These are phyloP conservation scores for Scheffersomyces insectosa DNA, from an alignment of 1,139 yeast genomes.

Conservation along the genomic window DNA sequence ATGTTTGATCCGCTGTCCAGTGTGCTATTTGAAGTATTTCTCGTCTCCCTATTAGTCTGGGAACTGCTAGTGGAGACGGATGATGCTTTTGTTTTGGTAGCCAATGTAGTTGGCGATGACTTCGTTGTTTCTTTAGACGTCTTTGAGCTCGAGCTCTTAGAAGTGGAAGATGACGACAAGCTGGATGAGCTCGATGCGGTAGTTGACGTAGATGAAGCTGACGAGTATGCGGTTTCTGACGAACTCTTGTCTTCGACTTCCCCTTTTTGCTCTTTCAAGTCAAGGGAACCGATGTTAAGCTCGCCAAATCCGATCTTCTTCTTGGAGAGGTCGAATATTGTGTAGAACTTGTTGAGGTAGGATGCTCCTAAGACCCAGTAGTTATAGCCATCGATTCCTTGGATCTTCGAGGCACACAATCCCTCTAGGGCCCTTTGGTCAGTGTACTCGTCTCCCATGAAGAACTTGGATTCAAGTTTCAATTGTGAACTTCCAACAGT, in stretches of 20 bases:
- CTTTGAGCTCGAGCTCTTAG: conserved; percentile 2
- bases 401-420: conserved; percentile 66
- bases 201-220: conserved; percentile 1
- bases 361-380: conserved; percentile 61
- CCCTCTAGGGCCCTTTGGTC: conserved; percentile 35
- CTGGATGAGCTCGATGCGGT: conserved; percentile 3
- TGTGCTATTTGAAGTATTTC: too few relatives aligned
- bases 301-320: conserved; percentile 55
- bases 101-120: too few relatives aligned
- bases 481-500: conserved; percentile 45
- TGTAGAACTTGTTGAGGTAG: conserved; percentile 57
- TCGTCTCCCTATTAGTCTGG: too few relatives aligned
- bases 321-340: conserved; percentile 57
- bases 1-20: too few relatives aligned
- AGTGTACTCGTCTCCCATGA: conserved; percentile 50
- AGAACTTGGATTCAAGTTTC: conserved; percentile 43
- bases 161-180: conserved; percentile 4
- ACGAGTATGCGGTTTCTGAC: too few relatives aligned
- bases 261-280: conserved; percentile 3
- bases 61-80: too few relatives aligned
- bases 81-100: too few relatives aligned
- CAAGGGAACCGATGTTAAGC: conserved; percentile 5
- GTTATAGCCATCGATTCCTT: conserved; percentile 44
- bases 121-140: background rate
- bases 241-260: too few relatives aligned